Base-by-base conservation (phyloP, 192 early-diverging fungal genomes). In the Coemansia sp. region DNA sequence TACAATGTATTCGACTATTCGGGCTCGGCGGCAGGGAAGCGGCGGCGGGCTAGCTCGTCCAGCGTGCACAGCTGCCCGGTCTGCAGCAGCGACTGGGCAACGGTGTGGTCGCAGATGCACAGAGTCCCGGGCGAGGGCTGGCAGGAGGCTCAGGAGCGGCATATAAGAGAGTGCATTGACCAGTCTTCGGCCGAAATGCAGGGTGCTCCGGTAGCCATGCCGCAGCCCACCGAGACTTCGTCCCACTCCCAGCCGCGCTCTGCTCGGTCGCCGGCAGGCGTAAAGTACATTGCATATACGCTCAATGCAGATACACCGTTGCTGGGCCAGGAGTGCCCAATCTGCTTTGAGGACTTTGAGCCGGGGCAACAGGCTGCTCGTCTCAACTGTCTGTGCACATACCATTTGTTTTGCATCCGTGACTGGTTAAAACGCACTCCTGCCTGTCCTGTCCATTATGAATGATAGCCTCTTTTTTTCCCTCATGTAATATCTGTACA, bases 291-390 rank as follows among this genome's bases (percentile, higher is more conserved):
- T n/a, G 42, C 84, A 0, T 86, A 86, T 52, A 81, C 82, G 55
- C 64, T 90, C 6, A 74, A 75, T 5, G 58, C 70, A 17, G 79
- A 83, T 34, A 83, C 83, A 12, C 79, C 82, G 12, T 60, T 87
- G 57, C 62, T 89, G 39, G 87, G 83, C 21, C 83, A 84, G 60
- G 94, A 97, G 58, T 97, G 94, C 69, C 82, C 88, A 0, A 97
- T 97, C 40, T 97, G 94, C 76, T 92, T 97, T 80, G 90, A 94
- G 53, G 94, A 97, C 62, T 94, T 92, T 83, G 80, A 80, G 45
- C 54, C 83, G 32, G 90, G 88, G 73, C 81, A 93, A 57, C 73
- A 79, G 11, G 87, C 93, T 43, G 89, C 92, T 0, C 71, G 91
- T 2, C 79, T 93, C 64, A 91, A 88, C 52, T 96, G 93, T 59